Evolutionary conservation across 140 eudicot species (phyloP).

Genomic region (Cichorium intybus): DNA sequence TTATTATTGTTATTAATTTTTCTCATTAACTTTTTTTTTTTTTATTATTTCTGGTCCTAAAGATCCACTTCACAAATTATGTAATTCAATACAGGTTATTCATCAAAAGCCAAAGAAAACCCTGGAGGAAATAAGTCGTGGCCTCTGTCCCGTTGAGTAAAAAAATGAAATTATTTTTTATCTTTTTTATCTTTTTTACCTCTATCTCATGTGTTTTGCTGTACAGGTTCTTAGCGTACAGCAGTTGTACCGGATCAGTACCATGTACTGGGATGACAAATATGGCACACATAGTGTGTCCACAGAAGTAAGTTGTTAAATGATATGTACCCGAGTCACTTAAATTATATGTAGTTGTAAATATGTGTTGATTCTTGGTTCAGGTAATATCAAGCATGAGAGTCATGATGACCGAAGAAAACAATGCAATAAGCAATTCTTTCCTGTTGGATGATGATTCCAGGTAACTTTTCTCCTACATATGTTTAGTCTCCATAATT

Average conservation of each 20-base stretch:
- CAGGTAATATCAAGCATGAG: conserved; percentile 96
- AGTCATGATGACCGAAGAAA: conserved; percentile 94
- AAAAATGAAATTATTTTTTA: not conserved
- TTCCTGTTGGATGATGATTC: conserved; percentile 97
- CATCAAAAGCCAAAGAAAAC: conserved; percentile 96
- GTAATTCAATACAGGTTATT: conserved; percentile 48
- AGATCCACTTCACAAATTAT: not conserved
- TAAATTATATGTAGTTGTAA: not conserved
- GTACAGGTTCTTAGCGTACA: conserved; percentile 93
- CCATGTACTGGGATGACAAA: conserved; percentile 99
- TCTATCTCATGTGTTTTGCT: conserved; percentile 4
- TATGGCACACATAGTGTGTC: conserved; percentile 97
- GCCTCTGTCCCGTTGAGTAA: conserved; percentile 92
- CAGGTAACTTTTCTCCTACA: conserved; percentile 44
- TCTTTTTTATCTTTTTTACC: not conserved
- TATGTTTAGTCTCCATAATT: too few species aligned
- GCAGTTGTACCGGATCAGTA: conserved; percentile 89
- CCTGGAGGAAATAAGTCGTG: conserved; percentile 80
- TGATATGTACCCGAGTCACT: too few species aligned
- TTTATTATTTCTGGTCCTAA: not conserved
- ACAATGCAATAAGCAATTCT: conserved; percentile 88
- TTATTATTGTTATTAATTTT: not conserved
- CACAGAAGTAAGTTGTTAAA: conserved; percentile 85
- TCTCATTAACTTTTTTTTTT: not conserved
- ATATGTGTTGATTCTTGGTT: not conserved